phyloP scores from a whole-genome alignment of 345 rosid genomes.

The Eucalyptus regnans region DNA sequence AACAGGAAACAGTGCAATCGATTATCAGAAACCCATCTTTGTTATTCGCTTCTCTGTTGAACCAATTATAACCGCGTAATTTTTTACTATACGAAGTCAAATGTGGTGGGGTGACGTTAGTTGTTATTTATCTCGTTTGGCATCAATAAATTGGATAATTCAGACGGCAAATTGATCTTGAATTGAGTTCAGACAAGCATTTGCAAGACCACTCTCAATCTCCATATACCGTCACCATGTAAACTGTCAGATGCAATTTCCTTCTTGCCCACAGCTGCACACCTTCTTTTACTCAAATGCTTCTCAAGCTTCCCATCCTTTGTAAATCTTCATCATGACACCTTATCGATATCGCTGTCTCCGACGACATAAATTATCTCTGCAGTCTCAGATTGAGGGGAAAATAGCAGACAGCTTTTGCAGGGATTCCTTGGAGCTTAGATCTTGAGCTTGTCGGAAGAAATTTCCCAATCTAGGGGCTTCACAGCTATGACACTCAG shows the following conservation, averaged over 20 bases:
- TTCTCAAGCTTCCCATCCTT: neutral
- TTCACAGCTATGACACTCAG: neutral
- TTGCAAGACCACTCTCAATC: neutral
- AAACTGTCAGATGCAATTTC: neutral
- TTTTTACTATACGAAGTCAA: no score
- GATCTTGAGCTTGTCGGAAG: no score
- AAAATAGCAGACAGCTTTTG: neutral
- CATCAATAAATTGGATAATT: neutral
- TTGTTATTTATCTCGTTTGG: neutral
- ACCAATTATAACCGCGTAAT: no score
- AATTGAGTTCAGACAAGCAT: neutral
- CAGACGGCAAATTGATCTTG: neutral
- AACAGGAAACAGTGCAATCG: neutral
- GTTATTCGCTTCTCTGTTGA: neutral
- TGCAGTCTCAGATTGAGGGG: neutral
- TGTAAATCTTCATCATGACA: neutral
- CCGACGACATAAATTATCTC: neutral
- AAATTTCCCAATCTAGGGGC: no score
- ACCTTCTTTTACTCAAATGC: neutral
- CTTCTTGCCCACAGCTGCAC: neutral
- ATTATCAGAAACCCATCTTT: neutral
- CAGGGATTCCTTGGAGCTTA: no score
- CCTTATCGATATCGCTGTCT: neutral
- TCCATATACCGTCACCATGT: neutral
- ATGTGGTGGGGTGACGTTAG: neutral